Conservation (phyloP, 495 filamentous ascomycete genomes). For the Trypethelium eluteriae region DNA sequence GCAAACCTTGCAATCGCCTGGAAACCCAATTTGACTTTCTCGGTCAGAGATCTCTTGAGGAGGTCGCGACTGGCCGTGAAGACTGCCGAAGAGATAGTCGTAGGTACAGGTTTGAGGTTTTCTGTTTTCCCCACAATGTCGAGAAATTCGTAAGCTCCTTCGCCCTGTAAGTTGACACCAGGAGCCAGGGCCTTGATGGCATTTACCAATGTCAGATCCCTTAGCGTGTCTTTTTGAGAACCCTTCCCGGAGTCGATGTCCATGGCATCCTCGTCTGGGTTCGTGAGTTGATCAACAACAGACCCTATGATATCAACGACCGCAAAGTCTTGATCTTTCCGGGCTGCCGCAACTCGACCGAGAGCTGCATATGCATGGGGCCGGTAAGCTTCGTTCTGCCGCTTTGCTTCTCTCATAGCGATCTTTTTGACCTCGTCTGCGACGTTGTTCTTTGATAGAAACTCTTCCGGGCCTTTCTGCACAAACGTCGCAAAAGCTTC, state of each 20-base stretch:
- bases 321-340: slow-evolving; percentile 60
- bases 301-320: slow-evolving; percentile 52
- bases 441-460: slow-evolving; percentile 8
- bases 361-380: slow-evolving; percentile 65
- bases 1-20: neutral
- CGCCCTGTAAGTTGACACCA: neutral
- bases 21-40: neutral
- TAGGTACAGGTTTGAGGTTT: neutral
- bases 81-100: neutral
- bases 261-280: slow-evolving; percentile 52
- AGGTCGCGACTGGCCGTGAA: neutral
- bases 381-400: slow-evolving; percentile 74
- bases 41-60: neutral
- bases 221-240: slow-evolving; percentile 18
- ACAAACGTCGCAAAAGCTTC: slow-evolving; percentile 74
- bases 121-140: neutral
- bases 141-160: neutral
- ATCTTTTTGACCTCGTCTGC: slow-evolving; percentile 38
- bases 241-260: slow-evolving; percentile 47
- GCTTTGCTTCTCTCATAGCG: slow-evolving; percentile 76
- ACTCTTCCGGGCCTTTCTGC: slow-evolving; percentile 33
- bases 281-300: slow-evolving; percentile 39
- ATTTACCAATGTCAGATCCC: slow-evolving; percentile 19
- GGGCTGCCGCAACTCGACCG: slow-evolving; percentile 58
- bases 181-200: neutral